Evolutionary conservation across 176 grass and related monocot species (phyloP), one percentile per base, ranked within the genome.

Genomic region (Microstegium vimineum): DNA sequence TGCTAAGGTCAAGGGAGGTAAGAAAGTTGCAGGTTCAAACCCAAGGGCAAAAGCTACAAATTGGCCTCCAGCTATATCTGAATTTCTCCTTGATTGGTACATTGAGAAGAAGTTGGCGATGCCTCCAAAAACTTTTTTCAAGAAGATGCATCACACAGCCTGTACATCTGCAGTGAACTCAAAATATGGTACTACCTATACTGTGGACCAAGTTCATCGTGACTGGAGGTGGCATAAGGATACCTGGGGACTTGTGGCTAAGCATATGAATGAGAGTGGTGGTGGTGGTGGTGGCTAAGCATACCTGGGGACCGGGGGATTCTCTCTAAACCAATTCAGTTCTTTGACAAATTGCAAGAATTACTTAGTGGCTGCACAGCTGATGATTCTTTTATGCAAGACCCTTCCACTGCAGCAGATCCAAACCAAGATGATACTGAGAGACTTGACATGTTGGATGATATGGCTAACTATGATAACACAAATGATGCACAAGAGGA

Each of bases 381-480:
- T 3, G 65, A 81, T 57, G 15, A 46, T 5, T 22, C 47, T 8
- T 81, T 57, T 14, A 81, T 81, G 78, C 65, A 81, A 30, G 78
- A 70, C 28, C 12, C 78, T 40, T 28, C 7, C 8, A 57, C 16
- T 41, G 23, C 15, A 40, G 14, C n/a, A n/a, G n/a, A n/a, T n/a
- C n/a, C n/a, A n/a, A n/a, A 56, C 1, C 16, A 66, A n/a, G 35
- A 71, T 60, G 80, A 43, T 2, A 4, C 2, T 8, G 26, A 33
- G 1, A 8, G 13, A 20, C 0, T 30, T 10, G 78, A 59, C 25
- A 41, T 57, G 22, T 6, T 81, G 4, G 41, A 59, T 81, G 78
- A 56, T 69, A 28, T 69, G n/a, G 25, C 45, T 26, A 9, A 2
- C 46, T 69, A 56, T 69, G n/a, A 26, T 13, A 8, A 54, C 18